Evolutionary conservation across 2,329 filamentous ascomycete genomes (phyloP), one percentile per base, ranked within the genome.

Genomic region (Arthrobotrys sphaeroides): DNA sequence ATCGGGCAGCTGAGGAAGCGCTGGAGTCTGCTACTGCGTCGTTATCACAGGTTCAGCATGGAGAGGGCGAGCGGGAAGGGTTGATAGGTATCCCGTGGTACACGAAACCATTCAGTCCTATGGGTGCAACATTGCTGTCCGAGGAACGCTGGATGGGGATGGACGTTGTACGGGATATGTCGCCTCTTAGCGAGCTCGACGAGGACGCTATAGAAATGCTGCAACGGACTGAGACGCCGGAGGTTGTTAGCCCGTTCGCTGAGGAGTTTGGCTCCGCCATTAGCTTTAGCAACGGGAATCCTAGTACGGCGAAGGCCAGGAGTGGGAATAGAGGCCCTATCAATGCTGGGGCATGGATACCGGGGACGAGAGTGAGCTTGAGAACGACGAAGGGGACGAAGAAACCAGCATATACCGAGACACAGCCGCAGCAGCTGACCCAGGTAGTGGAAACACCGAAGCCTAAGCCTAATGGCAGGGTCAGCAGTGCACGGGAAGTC

Each of bases 141-240:
- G 73, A 77, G 60, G 73, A 77, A 18, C 65, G 66, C 13, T 77
- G 73, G 73, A 77, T 77, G 73, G 73, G 73, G 7, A 70, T 70
- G 67, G 73, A 77, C 10, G 73, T 77, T 16, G 38, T 77, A 18
- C 65, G 73, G 5, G 73, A 77, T 33, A 77, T 77, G 73, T 77
- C 73, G 9, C 73, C 73, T n/a, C 65, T 77, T 9, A 77, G 73
- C 38, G 73, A 77, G 33, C 38, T 77, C 22, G 73, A 77, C 26
- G 73, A 77, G 47, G 73, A 77, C 26, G 66, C 62, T 16, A 66
- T 77, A 38, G 73, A 77, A 53, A 72, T 64, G 60, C 60, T 77
- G 10, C 72, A 75, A 20, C 57, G 43, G 12, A 31, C 57, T 22
- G 72, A 69, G 13, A 65, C 64, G 12, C 59, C 72, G 0, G 72